phyloP scores from a whole-genome alignment of 306 rosid species.

The Cucumis hystrix region DNA sequence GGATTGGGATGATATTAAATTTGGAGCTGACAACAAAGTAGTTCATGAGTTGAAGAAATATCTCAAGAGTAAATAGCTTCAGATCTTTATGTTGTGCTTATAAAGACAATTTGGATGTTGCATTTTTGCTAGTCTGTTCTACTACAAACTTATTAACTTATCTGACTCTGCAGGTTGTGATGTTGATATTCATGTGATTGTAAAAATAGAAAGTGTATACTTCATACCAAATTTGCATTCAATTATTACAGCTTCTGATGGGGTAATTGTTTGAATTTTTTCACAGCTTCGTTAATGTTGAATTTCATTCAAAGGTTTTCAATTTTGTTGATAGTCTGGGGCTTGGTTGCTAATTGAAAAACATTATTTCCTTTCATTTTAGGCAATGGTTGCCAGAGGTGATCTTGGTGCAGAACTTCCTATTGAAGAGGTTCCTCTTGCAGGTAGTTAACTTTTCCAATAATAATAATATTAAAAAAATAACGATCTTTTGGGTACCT shows the following conservation, averaged over 20 bases:
- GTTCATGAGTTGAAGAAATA: too few relatives aligned
- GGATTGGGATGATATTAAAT: too few relatives aligned
- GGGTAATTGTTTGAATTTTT: constrained; percentile 23
- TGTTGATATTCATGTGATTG: too few relatives aligned
- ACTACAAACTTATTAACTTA: too few relatives aligned
- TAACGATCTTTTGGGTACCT: background rate
- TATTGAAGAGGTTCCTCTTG: constrained; percentile 56
- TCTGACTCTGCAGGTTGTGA: too few relatives aligned
- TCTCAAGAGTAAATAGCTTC: too few relatives aligned
- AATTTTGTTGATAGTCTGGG: background rate
- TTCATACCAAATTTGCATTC: constrained; percentile 89
- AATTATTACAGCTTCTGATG: constrained; percentile 69
- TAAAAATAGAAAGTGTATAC: too few relatives aligned
- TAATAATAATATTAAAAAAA: background rate
- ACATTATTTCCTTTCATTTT: background rate
- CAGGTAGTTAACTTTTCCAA: constrained; percentile 24
- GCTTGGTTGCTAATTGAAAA: background rate
- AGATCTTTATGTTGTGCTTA: too few relatives aligned
- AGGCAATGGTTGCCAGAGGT: constrained; percentile 74
- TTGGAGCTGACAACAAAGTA: too few relatives aligned
- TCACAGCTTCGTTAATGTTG: background rate
- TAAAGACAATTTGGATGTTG: too few relatives aligned
- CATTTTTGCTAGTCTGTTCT: too few relatives aligned
- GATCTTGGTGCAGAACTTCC: constrained; percentile 68
- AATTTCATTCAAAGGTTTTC: background rate